Evolutionary conservation across 192 early-diverging fungal species (phyloP).

Genomic region (Cladochytrium replicatum): DNA sequence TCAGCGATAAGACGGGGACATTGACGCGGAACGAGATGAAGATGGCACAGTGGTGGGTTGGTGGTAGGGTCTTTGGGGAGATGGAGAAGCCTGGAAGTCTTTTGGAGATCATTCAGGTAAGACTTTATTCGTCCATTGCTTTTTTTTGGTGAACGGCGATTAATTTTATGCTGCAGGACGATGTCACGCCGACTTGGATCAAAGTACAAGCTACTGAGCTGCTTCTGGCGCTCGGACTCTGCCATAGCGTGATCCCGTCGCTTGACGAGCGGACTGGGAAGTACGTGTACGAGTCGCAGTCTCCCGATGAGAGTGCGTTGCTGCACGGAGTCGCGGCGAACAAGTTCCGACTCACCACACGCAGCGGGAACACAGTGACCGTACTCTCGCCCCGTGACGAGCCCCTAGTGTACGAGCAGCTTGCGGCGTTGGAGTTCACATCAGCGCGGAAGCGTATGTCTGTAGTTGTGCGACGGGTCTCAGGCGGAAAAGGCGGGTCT

Average conservation of each 20-base stretch:
- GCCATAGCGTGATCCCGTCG: constrained; percentile 60
- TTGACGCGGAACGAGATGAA: constrained; percentile 47
- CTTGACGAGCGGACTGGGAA: constrained; percentile 21
- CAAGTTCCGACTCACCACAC: constrained; percentile 24
- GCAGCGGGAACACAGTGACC: constrained; percentile 27
- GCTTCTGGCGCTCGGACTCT: constrained; percentile 67
- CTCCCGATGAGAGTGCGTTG: constrained; percentile 49
- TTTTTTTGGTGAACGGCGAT: constrained; percentile 52
- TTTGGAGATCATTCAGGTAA: constrained; percentile 30
- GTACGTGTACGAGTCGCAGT: constrained; percentile 87
- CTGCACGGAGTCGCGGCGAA: constrained; percentile 43
- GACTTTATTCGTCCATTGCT: constrained; percentile 45
- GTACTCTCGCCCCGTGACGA: too few relatives aligned
- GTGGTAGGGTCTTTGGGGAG: constrained; percentile 66
- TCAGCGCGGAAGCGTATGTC: constrained; percentile 86
- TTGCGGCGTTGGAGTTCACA: constrained; percentile 77
- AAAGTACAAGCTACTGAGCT: constrained; percentile 9
- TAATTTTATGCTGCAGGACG: constrained; percentile 42
- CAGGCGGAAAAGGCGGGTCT: constrained; percentile 47
- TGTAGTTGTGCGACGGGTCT: constrained; percentile 58
- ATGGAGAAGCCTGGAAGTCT: constrained; percentile 23
- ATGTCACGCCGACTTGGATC: constrained; percentile 12
- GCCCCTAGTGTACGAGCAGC: constrained; percentile 43
- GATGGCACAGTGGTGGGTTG: constrained; percentile 55
- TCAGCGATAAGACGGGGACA: constrained; percentile 60